Evolutionary conservation across 1,284 basidiomycete species (phyloP), one percentile per base, ranked within the genome.

Genomic region (Baeospora myosura): DNA sequence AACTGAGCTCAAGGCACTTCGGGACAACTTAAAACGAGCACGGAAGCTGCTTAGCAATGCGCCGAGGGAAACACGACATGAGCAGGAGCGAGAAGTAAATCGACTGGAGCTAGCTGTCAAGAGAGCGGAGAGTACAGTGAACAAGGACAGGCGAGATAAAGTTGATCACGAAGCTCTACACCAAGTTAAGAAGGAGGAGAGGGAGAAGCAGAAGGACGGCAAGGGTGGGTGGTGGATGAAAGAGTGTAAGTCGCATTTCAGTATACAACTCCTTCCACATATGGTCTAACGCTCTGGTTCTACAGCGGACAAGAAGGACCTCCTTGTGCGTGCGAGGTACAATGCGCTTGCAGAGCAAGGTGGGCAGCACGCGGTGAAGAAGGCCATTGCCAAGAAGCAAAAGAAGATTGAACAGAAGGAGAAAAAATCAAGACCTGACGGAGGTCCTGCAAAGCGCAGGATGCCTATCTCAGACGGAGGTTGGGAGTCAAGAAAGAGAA

Each of bases 151-250:
- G 49, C 73, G 78, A 40, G 81, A 91, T 48, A 70, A 71, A 52
- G 64, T 86, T 11, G 82, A 91, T 53, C 66, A 74, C 34, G 74
- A 81, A 34, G 86, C 82, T 0, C 55, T 94, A 42, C 59, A 64
- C 3, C 68, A 67, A 44, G 70, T 71, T 36, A 75, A 74, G 52
- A 74, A 76, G 52, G 78, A 81, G 45, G 92, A 96, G 66, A 69
- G 66, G 46, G 76, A 81, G 52, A 91, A 86, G 64, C 67, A 78
- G 46, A 71, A 74, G 42, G 62, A 76, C 38, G 92, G 92, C 3
- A 96, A 96, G 65, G 72, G 75, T 8, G 75, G 71, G 14, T 98
- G 89, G 86, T 88, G 77, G 62, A 74, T 97, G 72, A 98, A 97
- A 69, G 69, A 84, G 52, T n/a, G n/a, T n/a, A n/a, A n/a, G n/a